Evolutionary conservation across 352 stramenopile genomes (phyloP).

Genomic region (Thraustochytrium sp.): DNA sequence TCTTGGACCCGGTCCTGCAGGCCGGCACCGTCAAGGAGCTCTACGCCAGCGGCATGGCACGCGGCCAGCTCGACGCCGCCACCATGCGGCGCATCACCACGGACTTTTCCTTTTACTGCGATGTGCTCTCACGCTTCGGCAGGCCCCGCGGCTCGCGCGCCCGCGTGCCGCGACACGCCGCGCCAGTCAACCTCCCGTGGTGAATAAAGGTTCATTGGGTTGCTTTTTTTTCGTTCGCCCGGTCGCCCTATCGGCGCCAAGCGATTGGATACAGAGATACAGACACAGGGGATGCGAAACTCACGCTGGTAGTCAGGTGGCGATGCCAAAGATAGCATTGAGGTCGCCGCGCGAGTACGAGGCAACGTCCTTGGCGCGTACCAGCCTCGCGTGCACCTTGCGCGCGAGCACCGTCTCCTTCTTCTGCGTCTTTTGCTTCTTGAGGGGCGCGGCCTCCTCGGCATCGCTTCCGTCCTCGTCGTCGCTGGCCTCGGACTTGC

Average conservation of each 20-base stretch:
- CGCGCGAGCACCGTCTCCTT: slow-evolving; percentile 51
- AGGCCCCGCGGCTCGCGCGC: neutral
- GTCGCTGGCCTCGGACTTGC: slow-evolving; percentile 59
- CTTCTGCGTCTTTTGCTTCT: slow-evolving; percentile 59
- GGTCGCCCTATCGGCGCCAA: too few species aligned
- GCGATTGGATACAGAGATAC: too few species aligned
- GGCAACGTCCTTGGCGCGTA: slow-evolving; percentile 76
- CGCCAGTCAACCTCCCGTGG: too few species aligned
- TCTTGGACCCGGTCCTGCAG: neutral
- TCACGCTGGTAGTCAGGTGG: slow-evolving; percentile 36
- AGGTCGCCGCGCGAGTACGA: slow-evolving; percentile 71
- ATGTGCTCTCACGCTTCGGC: neutral
- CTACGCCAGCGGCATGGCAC: slow-evolving; percentile 1
- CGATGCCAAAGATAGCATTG: slow-evolving; percentile 71
- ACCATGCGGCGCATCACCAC: neutral
- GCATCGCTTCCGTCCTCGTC: neutral
- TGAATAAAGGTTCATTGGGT: too few species aligned
- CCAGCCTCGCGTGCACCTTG: slow-evolving; percentile 69
- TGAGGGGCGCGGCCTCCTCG: slow-evolving; percentile 39
- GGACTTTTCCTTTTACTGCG: neutral
- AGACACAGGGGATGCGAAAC: neutral
- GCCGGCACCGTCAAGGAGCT: neutral
- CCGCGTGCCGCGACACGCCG: too few species aligned
- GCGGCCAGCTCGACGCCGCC: neutral
- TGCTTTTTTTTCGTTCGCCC: too few species aligned